Evolutionary conservation across 192 early-diverging fungal species (phyloP).

Genomic region (Coemansia reversa): DNA sequence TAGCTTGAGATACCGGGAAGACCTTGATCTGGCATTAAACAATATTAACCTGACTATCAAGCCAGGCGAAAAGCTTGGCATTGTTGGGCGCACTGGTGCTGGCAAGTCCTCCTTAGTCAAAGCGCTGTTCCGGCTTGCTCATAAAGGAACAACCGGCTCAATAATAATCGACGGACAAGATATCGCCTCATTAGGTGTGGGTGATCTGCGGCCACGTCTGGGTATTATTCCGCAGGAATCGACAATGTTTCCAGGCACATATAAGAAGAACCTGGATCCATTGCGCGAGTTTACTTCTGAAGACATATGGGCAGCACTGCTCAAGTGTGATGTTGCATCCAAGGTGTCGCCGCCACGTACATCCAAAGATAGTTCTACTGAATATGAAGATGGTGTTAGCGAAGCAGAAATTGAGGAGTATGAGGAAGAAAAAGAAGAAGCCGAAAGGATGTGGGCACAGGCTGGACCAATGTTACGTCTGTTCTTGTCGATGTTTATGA

Average conservation of each 20-base stretch:
- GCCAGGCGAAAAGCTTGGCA: conserved; percentile 61
- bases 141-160: conserved; percentile 49
- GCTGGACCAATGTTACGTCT: not conserved
- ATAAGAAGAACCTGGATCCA: no score
- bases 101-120: conserved; percentile 75
- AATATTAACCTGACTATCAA: conserved; percentile 27
- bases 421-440: conserved; percentile 1
- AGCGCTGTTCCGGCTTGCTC: conserved; percentile 71
- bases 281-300: no score
- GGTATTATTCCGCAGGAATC: no score
- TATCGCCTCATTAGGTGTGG: conserved; percentile 60
- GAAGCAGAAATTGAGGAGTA: not conserved
- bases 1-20: conserved; percentile 60
- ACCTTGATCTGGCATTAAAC: conserved; percentile 41
- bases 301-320: no score
- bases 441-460: no score
- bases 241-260: no score
- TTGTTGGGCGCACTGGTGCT: conserved; percentile 72
- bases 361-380: not conserved
- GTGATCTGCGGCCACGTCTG: conserved; percentile 57
- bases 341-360: not conserved
- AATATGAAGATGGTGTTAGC: not conserved
- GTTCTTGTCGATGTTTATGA: not conserved
- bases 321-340: no score
- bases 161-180: conserved; percentile 77